phyloP scores from a whole-genome alignment of 2,329 filamentous ascomycete species.

The Aspergillus sp. region DNA sequence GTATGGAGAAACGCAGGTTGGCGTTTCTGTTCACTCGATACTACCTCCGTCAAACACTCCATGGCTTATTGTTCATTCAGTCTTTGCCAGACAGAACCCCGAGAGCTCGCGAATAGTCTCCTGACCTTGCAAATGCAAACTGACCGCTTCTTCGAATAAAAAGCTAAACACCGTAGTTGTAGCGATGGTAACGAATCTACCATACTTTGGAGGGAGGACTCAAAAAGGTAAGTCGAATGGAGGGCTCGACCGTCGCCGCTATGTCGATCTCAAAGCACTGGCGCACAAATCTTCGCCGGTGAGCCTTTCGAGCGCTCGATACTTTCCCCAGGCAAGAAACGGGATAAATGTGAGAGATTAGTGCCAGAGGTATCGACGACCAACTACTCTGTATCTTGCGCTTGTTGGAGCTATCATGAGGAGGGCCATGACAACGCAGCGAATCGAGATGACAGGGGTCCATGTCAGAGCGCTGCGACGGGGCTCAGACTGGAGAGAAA shows the following conservation, averaged over 20 bases:
- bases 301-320: conserved; percentile 14
- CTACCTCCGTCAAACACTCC: not conserved
- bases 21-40: not conserved
- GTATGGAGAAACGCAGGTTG: not conserved
- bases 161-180: not conserved
- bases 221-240: conserved; percentile 1
- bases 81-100: not conserved
- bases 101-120: not conserved
- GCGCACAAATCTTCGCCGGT: conserved; percentile 12
- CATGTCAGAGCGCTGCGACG: not conserved
- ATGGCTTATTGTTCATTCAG: not conserved
- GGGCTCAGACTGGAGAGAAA: not conserved
- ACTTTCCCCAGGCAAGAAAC: not conserved
- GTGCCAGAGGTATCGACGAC: not conserved
- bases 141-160: not conserved
- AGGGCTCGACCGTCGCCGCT: conserved; percentile 13
- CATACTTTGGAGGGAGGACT: not conserved
- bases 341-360: not conserved
- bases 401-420: not conserved
- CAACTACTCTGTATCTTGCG: not conserved
- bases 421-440: not conserved
- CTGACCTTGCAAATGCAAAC: not conserved
- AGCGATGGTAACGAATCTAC: not conserved
- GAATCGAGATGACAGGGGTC: not conserved
- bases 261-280: conserved; percentile 13